Conservation (phyloP, 805 yeast species). For the Candida alai region DNA sequence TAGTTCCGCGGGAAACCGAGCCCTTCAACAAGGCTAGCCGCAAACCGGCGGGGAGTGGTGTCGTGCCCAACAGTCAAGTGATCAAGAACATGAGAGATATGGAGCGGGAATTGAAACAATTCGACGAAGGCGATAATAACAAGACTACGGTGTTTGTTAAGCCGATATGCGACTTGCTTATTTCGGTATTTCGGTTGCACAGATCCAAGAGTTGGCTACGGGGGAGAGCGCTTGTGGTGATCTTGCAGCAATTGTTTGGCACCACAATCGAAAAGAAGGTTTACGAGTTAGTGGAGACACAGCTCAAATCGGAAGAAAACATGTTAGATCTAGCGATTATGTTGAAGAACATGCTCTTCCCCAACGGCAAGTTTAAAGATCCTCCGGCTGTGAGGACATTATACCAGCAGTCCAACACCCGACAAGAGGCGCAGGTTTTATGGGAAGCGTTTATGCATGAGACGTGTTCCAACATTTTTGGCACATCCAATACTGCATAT, state of each 20-base stretch:
- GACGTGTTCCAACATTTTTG: slow-evolving; percentile 69
- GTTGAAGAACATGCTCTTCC: slow-evolving; percentile 30
- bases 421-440: slow-evolving; percentile 55
- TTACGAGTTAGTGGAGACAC: slow-evolving; percentile 39
- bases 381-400: slow-evolving; percentile 44
- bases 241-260: slow-evolving; percentile 82
- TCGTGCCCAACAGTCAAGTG: slow-evolving; percentile 10
- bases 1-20: slow-evolving; percentile 1
- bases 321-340: slow-evolving; percentile 33
- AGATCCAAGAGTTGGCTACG: slow-evolving; percentile 71
- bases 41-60: slow-evolving; percentile 1
- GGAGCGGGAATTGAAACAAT: slow-evolving; percentile 52
- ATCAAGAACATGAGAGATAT: slow-evolving; percentile 40
- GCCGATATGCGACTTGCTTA: slow-evolving; percentile 75
- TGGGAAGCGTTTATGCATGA: slow-evolving; percentile 59
- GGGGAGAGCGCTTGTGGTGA: slow-evolving; percentile 77
- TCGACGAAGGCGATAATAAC: slow-evolving; percentile 33
- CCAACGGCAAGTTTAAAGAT: slow-evolving; percentile 48
- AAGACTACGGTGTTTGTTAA: slow-evolving; percentile 54
- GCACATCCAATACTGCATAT: slow-evolving; percentile 54
- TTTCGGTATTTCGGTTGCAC: slow-evolving; percentile 64
- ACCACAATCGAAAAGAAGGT: slow-evolving; percentile 77
- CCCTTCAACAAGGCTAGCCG: too few species aligned
- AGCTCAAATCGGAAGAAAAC: slow-evolving; percentile 38
- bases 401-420: slow-evolving; percentile 49